A percentile compares a stretch with the other conserved stretches of the same genome.
phyloP scores from a whole-genome alignment of 2,329 filamentous ascomycete species.

The Epichloe uncinata region DNA sequence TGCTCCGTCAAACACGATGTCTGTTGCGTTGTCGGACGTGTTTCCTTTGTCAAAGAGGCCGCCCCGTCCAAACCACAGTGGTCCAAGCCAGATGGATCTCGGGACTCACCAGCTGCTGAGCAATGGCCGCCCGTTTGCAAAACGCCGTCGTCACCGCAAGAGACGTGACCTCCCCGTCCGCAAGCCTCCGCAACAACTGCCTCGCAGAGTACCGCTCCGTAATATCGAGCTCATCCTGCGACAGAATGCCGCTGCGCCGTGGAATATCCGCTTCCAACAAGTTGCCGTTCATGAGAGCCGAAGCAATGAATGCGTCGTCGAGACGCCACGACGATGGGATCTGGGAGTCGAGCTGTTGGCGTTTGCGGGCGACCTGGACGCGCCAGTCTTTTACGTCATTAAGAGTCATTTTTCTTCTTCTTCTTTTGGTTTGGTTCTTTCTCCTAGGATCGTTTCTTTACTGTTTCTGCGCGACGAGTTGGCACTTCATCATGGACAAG shows the following conservation, averaged over 20 bases:
- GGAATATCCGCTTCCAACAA: slow-evolving; percentile 7
- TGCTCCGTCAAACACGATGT: slow-evolving; percentile 29
- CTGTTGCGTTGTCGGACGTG: not conserved
- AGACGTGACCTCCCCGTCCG: slow-evolving; percentile 17
- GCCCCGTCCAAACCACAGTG: no score
- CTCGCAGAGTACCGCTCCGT: slow-evolving; percentile 28
- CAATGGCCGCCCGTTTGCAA: slow-evolving; percentile 16
- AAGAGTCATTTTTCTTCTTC: not conserved
- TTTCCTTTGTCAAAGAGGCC: no score
- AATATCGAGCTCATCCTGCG: slow-evolving; percentile 27
- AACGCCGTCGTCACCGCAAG: slow-evolving; percentile 22
- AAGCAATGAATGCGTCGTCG: not conserved
- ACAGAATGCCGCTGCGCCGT: slow-evolving; percentile 23
- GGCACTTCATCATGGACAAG: no score
- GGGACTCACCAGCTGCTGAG: slow-evolving; percentile 15
- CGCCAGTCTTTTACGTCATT: not conserved
- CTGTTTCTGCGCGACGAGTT: not conserved
- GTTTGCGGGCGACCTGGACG: not conserved
- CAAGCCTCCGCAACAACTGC: slow-evolving; percentile 23
- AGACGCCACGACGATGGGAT: slow-evolving; percentile 5
- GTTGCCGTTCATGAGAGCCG: not conserved
- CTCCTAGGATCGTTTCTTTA: no score
- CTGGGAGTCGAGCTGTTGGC: not conserved
- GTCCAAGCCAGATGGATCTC: not conserved
- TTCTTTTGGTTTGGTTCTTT: not conserved